Evolutionary conservation across 768 basidiomycete species (phyloP), one percentile per base, ranked within the genome.

Genomic region (Pholiota conissans): DNA sequence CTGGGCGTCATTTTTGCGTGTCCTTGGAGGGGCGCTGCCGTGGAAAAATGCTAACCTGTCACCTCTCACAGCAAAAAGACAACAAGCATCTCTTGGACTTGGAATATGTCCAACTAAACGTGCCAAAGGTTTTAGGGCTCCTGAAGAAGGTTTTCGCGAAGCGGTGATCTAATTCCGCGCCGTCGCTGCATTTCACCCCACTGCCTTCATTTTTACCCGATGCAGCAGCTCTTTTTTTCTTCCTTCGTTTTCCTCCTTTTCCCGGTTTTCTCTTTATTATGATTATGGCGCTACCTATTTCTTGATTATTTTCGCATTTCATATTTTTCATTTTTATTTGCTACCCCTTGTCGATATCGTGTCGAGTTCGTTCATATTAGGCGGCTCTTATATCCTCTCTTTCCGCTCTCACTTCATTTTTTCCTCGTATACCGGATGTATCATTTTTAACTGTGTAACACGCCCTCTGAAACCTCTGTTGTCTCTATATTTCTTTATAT

Each of bases 21-120:
- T 24, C 42, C 18, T 18, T 18, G 18, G 18, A 18, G 10, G 37
- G n/a, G n/a, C 11, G 10, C 37, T 39, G 37, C 37, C 9, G 42
- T 45, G 20, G n/a, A 45, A 3, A 6, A 18, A 22, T 13, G 22
- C 20, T 45, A 22, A 45, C 37, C 60, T 30, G 26, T 27, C 24
- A 55, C 37, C 11, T n/a, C 49, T 53, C 55, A 67, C 68, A 98
- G 95, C 96, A 98, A 93, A 97, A 98, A 77, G 96, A 99, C 73
- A 95, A 96, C 76, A 95, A 98, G 67, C 93, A 95, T 67, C 79
- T 95, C 30, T 76, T 99, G 61, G 97, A 99, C 76, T 79, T 99
- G 61, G 97, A 98, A 76, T 98, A 99, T 69, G 96, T 98, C 56
- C 93, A 97, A 73, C 78, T 98, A 61, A 96, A 97, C 71, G 96